phyloP scores from a whole-genome alignment of 1,139 yeast species.

The Kodamaea alishanica region DNA sequence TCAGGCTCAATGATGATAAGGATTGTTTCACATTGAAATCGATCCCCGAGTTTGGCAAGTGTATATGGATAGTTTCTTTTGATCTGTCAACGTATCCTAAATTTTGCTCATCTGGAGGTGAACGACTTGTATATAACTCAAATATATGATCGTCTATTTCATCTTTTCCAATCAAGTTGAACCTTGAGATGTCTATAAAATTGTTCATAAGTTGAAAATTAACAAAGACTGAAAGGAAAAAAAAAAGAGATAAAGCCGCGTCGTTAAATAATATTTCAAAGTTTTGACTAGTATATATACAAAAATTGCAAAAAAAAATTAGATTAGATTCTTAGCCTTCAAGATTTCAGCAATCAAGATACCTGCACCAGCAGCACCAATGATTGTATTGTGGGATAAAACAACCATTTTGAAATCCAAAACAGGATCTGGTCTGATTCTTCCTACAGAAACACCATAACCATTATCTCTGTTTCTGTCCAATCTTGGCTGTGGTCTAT shows the following conservation, averaged over 20 bases:
- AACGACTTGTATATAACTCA: constrained; percentile 41
- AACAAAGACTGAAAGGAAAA: neutral
- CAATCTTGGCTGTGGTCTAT: constrained; percentile 97
- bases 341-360: constrained; percentile 90
- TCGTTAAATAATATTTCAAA: neutral
- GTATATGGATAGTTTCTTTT: constrained; percentile 25
- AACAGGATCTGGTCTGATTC: constrained; percentile 89
- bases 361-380: constrained; percentile 99
- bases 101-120: constrained; percentile 30
- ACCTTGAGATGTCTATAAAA: constrained; percentile 6
- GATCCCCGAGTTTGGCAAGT: constrained; percentile 27
- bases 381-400: constrained; percentile 90
- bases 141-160: constrained; percentile 46
- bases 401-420: constrained; percentile 95
- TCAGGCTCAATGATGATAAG: constrained; percentile 38
- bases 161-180: constrained; percentile 21
- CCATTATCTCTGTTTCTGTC: constrained; percentile 96
- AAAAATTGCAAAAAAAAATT: constrained; percentile 11
- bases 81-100: constrained; percentile 49
- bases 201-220: neutral
- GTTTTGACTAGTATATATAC: neutral
- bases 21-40: constrained; percentile 42
- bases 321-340: constrained; percentile 71
- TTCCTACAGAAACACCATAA: constrained; percentile 91
- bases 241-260: neutral